Percentiles rank a stretch among this genome's conserved stretches.
These are phyloP conservation scores for Talaromyces amestolkiae DNA, from an alignment of 2,329 filamentous ascomycete species.

Conservation along the genomic window DNA sequence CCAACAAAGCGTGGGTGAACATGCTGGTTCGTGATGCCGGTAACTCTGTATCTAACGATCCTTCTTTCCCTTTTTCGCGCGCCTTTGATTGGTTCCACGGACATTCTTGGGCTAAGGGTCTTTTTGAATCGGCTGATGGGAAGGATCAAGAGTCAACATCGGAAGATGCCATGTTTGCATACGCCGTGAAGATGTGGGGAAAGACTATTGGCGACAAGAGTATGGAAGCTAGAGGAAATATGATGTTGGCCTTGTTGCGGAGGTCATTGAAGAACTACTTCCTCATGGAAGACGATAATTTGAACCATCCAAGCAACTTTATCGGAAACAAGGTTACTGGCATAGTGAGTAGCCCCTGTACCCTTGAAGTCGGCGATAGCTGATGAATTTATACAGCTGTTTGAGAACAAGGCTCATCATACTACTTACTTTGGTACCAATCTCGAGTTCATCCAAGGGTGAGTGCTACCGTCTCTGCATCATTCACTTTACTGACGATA, in stretches of 20 bases:
- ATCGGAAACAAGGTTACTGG: slow-evolving; percentile 71
- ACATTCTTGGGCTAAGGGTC: slow-evolving; percentile 79
- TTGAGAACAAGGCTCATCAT: slow-evolving; percentile 95
- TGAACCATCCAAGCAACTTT: slow-evolving; percentile 70
- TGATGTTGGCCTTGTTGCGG: slow-evolving; percentile 77
- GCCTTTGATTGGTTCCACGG: slow-evolving; percentile 93
- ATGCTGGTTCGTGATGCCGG: slow-evolving; percentile 78
- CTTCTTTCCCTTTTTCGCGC: slow-evolving; percentile 76
- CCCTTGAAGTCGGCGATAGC: not conserved
- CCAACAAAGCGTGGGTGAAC: slow-evolving; percentile 78
- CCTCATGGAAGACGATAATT: slow-evolving; percentile 70
- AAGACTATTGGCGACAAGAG: slow-evolving; percentile 68
- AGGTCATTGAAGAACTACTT: slow-evolving; percentile 78
- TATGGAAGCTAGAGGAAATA: slow-evolving; percentile 77
- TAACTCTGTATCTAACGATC: slow-evolving; percentile 69
- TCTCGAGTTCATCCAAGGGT: slow-evolving; percentile 67
- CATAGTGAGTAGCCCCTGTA: slow-evolving; percentile 42
- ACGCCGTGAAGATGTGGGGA: slow-evolving; percentile 94
- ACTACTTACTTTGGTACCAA: slow-evolving; percentile 81
- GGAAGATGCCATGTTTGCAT: slow-evolving; percentile 84
- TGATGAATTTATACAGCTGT: slow-evolving; percentile 50
- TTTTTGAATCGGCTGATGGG: slow-evolving; percentile 54
- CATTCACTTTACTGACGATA: slow-evolving; percentile 17
- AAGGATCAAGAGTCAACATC: slow-evolving; percentile 73
- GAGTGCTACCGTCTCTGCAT: slow-evolving; percentile 16